Evolutionary conservation across 2,329 filamentous ascomycete species (phyloP).

Genomic region (Paradendryphiella salina): DNA sequence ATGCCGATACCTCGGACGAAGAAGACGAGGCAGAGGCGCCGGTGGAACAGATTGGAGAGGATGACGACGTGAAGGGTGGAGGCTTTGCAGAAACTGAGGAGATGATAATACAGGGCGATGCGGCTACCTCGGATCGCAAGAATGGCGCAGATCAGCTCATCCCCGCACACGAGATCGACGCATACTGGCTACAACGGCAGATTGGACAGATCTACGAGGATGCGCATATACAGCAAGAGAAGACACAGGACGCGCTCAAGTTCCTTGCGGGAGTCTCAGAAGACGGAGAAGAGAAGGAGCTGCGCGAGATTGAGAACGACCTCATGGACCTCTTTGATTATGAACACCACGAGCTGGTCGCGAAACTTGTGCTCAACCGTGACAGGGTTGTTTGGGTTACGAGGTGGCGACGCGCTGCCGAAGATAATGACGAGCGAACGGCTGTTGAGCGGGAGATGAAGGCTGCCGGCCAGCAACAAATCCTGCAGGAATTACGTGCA

Average conservation of each 20-base stretch:
- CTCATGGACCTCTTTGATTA: conserved; percentile 98
- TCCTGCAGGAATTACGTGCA: conserved; percentile 84
- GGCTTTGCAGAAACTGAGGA: conserved; percentile 66
- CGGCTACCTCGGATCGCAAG: conserved; percentile 49
- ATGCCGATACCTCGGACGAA: conserved; percentile 79
- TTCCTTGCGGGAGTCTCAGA: conserved; percentile 77
- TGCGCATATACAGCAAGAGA: conserved; percentile 89
- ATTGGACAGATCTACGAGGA: conserved; percentile 88
- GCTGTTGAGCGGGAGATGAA: conserved; percentile 89
- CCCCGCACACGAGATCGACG: conserved; percentile 87
- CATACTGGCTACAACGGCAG: conserved; percentile 94
- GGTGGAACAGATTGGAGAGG: conserved; percentile 60
- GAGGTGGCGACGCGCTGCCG: conserved; percentile 78
- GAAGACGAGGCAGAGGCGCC: conserved; percentile 67
- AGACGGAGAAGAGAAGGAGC: conserved; percentile 77
- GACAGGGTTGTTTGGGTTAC: conserved; percentile 97
- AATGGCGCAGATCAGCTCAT: conserved; percentile 62
- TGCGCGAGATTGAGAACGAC: conserved; percentile 96
- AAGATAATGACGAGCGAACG: conserved; percentile 70
- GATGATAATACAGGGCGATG: conserved; percentile 77
- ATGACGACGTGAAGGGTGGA: conserved; percentile 55
- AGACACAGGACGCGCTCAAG: conserved; percentile 80
- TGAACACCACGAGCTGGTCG: conserved; percentile 89
- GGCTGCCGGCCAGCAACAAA: conserved; percentile 80
- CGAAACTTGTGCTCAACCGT: conserved; percentile 86